Evolutionary conservation across 805 yeast genomes (phyloP).

Genomic region (Vanderwaltozyma polyspora): DNA sequence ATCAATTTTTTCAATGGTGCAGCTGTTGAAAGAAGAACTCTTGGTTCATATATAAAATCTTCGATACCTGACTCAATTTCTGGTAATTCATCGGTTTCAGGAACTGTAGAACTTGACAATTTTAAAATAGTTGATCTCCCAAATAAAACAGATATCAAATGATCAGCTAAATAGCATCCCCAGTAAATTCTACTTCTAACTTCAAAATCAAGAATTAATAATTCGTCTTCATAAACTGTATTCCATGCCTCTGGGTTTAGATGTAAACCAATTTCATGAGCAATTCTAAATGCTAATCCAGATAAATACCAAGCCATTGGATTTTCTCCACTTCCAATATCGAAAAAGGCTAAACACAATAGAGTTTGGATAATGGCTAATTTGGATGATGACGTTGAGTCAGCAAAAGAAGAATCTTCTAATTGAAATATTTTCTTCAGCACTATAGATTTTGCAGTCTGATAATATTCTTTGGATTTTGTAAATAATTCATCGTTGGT

Average conservation of each 20-base stretch:
- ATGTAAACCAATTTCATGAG: constrained; percentile 49
- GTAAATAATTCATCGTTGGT: constrained; percentile 23
- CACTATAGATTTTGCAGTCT: constrained; percentile 33
- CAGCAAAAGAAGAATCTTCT: constrained; percentile 14
- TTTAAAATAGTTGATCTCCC: constrained; percentile 46
- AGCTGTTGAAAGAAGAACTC: constrained; percentile 14
- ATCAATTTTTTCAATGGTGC: constrained; percentile 30
- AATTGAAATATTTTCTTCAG: constrained; percentile 29
- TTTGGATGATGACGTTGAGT: constrained; percentile 30
- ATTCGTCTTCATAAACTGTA: constrained; percentile 27
- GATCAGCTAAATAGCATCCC: constrained; percentile 54
- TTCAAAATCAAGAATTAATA: constrained; percentile 37
- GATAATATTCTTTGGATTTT: constrained; percentile 34
- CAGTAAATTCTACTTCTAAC: constrained; percentile 49
- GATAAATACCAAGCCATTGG: constrained; percentile 51
- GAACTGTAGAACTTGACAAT: constrained; percentile 45
- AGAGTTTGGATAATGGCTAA: constrained; percentile 45
- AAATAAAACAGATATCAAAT: constrained; percentile 41
- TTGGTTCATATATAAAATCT: constrained; percentile 34
- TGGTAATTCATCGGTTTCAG: constrained; percentile 45
- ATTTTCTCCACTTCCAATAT: constrained; percentile 44
- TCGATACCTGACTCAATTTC: constrained; percentile 46
- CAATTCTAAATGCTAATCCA: constrained; percentile 50
- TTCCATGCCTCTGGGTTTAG: constrained; percentile 46
- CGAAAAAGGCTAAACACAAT: constrained; percentile 44